Evolutionary conservation across 2,329 filamentous ascomycete species (phyloP), one percentile per base, ranked within the genome.

Genomic region (Ascochyta pisi): DNA sequence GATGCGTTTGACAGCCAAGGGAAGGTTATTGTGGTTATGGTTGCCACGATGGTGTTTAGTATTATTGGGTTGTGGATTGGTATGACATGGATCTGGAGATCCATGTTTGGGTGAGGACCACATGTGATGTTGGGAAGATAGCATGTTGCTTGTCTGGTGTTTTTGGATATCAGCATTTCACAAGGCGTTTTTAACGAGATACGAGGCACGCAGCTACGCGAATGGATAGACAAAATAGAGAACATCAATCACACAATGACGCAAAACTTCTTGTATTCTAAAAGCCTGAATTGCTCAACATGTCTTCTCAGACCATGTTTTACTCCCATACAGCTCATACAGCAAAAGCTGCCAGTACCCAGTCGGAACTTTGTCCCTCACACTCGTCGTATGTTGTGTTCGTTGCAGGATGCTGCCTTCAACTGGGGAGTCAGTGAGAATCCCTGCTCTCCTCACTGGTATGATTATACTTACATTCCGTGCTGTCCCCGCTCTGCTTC

Each of bases 1-100:
- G 86, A 89, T 66, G 87, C 87, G 3, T 86, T 90, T 60, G 82
- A 83, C 68, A 78, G 89, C 69, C 80, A 85, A 23, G 75, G 78
- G 10, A 76, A 76, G 19, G 81, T 89, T n/a, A 74, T 88, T 23
- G 67, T 81, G 4, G 77, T 73, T 2, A 68, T 89, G 65, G 76
- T 76, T 8, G 66, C 80, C 4, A 62, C 66, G 26, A 13, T 69
- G 43, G 27, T 63, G 23, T 10, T 70, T 9, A 41, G 41, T 13
- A 46, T 56, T 12, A 41, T 60, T n/a, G 66, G 57, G 12, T 31
- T 65, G 23, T 67, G 63, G 58, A 53, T 66, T 44, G 57, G 50
- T 3, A n/a, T 64, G 39, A 60, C 54, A 47, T 73, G 71, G 71
- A 8, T 67, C 7, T 56, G 53, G 53, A 47, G 47, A 24, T 50